Evolutionary conservation across 2,329 filamentous ascomycete genomes (phyloP), one percentile per base, ranked within the genome.

Genomic region (Simplicillium aogashimaense): DNA sequence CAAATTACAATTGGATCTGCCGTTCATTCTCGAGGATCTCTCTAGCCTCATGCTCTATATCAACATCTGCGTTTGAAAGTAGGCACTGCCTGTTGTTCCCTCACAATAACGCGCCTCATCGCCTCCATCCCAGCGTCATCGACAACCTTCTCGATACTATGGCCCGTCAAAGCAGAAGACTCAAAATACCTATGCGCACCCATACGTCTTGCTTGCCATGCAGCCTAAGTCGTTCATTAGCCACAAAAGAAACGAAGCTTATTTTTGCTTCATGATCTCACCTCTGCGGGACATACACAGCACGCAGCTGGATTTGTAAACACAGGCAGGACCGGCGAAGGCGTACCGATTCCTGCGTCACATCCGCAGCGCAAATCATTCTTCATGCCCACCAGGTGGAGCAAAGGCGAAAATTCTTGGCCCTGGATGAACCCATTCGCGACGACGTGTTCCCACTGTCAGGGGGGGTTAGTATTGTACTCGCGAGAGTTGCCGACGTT

Each of bases 351-450:
- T 9, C 20, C 20, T 25, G 5, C 6, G 9, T 25, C 30, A 32
- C 30, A 32, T 6, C 15, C 30, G 30, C 30, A 32, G 6, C 30
- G 41, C 10, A 43, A 37, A 16, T 43, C 41, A 15, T 53, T 61
- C 47, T 64, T 64, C 39, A 56, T 43, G 1, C 61, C 61, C 1
- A 64, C 39, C 6, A 64, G 52, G 25, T 59, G 53, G 3, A 63
- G 15, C 8, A 55, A 25, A 3, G 56, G 58, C 6, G 44, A 29
- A 35, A 43, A 42, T 2, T 38, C 29, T 2, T 47, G 50, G 2
- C 43, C 35, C 3, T 37, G 43, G 28, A 47, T 40, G 29, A 59
- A 63, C 9, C 59, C 57, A 7, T 42, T 33, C 7, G 47, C 41
- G 3, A 50, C 48, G 4, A 56, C 52, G 20, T 53, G 47, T 1